Conservation (phyloP, 768 basidiomycete species). For the Auricularia sp. region DNA sequence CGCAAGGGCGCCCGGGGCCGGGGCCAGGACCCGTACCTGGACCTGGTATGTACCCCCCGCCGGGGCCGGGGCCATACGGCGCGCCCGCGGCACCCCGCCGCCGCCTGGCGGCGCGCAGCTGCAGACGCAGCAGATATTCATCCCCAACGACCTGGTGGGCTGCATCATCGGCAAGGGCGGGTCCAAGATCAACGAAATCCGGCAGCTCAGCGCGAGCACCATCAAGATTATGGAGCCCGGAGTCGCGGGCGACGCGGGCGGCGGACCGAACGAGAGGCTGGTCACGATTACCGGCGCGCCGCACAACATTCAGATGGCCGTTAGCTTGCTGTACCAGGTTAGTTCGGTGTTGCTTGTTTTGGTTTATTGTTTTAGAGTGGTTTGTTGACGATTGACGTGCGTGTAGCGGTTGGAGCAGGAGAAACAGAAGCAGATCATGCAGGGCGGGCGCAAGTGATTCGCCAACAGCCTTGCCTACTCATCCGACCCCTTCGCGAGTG, state of each 20-base stretch:
- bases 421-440: constrained; percentile 10
- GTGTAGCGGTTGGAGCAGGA: constrained; percentile 18
- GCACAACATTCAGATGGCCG: constrained; percentile 91
- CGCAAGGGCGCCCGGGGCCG: background rate
- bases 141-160: constrained; percentile 94
- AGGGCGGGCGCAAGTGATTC: background rate
- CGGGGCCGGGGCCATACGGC: background rate
- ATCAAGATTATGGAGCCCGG: constrained; percentile 99
- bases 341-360: background rate
- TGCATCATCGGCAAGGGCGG: constrained; percentile 98
- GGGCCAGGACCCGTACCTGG: background rate
- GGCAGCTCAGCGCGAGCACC: constrained; percentile 88
- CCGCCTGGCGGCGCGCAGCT: constrained; percentile 40
- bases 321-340: constrained; percentile 49
- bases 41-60: constrained; percentile 1
- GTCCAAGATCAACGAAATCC: constrained; percentile 96
- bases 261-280: constrained; percentile 78
- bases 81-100: constrained; percentile 18
- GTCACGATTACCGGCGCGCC: constrained; percentile 97
- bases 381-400: background rate
- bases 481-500: no score
- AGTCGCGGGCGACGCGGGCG: constrained; percentile 46
- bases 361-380: background rate
- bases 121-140: constrained; percentile 96
- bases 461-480: background rate